Conservation (phyloP, 257 asterid species). For the Scutellaria baicalensis region DNA sequence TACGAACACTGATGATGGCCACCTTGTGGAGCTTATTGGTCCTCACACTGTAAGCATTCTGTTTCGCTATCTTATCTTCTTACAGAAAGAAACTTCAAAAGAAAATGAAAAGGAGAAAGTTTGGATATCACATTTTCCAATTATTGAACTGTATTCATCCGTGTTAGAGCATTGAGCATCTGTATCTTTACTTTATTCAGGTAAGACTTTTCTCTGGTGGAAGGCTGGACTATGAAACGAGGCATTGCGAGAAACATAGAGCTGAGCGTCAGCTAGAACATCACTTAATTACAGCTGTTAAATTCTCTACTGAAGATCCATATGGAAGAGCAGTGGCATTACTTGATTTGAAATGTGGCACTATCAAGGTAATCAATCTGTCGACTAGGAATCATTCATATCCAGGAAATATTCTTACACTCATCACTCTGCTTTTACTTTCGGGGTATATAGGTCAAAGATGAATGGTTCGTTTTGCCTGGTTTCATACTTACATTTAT, state of each 20-base stretch:
- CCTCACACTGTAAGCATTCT: slow-evolving; percentile 54
- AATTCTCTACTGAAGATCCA: slow-evolving; percentile 68
- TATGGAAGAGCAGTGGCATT: slow-evolving; percentile 77
- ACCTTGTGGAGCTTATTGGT: slow-evolving; percentile 68
- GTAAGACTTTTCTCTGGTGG: slow-evolving; percentile 70
- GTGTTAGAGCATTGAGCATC: not conserved
- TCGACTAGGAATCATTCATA: not conserved
- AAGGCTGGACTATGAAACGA: slow-evolving; percentile 74
- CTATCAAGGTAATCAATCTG: slow-evolving; percentile 41
- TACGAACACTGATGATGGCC: slow-evolving; percentile 40
- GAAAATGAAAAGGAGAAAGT: not conserved
- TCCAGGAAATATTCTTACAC: not conserved
- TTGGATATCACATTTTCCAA: not conserved
- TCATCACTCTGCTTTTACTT: not conserved
- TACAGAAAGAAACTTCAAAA: not conserved
- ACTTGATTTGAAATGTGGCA: slow-evolving; percentile 60
- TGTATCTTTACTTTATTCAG: slow-evolving; percentile 30
- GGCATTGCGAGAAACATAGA: slow-evolving; percentile 49
- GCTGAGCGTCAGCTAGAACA: slow-evolving; percentile 30
- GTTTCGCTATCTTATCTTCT: not conserved
- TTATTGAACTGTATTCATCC: not conserved
- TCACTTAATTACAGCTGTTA: slow-evolving; percentile 65
- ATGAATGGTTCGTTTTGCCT: slow-evolving; percentile 72
- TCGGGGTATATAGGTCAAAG: slow-evolving; percentile 50
- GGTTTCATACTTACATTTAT: slow-evolving; percentile 45